Percentiles rank a stretch among this genome's conserved stretches.
Conservation (phyloP, 192 early-diverging fungal species). For the Phycomyces nitens region DNA sequence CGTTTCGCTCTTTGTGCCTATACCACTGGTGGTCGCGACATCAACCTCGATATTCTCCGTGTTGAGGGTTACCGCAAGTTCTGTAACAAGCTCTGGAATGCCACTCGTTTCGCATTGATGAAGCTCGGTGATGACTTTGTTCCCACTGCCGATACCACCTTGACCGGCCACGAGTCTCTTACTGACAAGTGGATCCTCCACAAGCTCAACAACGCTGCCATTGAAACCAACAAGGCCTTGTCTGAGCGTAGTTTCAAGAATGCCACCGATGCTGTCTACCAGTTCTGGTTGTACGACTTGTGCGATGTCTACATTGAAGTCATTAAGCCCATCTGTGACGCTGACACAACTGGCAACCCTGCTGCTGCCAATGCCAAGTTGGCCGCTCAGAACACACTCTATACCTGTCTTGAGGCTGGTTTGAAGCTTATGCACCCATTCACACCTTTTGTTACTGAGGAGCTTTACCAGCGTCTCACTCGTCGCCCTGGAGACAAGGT, state of each 20-base stretch:
- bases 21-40: conserved; percentile 75
- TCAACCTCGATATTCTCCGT: conserved; percentile 91
- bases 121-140: conserved; percentile 90
- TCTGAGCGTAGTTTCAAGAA: conserved; percentile 88
- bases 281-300: conserved; percentile 95
- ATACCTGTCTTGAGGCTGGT: conserved; percentile 91
- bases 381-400: conserved; percentile 83
- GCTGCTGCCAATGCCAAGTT: conserved; percentile 39
- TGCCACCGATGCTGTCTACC: conserved; percentile 82
- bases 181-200: conserved; percentile 93
- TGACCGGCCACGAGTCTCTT: conserved; percentile 79
- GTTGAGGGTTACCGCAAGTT: conserved; percentile 99
- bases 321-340: conserved; percentile 86
- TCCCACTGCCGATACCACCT: conserved; percentile 49
- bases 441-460: conserved; percentile 99
- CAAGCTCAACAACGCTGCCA: conserved; percentile 79
- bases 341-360: conserved; percentile 50
- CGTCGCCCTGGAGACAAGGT: conserved; percentile 67
- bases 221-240: conserved; percentile 73
- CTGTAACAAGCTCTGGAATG: conserved; percentile 99
- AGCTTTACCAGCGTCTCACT: conserved; percentile 94
- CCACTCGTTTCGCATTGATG: conserved; percentile 90
- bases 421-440: conserved; percentile 94
- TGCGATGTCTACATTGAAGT: conserved; percentile 97
- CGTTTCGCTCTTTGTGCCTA: conserved; percentile 80